Evolutionary conservation across 805 yeast species (phyloP), one percentile per base, ranked within the genome.

Genomic region (Lipomyces mesembrius): DNA sequence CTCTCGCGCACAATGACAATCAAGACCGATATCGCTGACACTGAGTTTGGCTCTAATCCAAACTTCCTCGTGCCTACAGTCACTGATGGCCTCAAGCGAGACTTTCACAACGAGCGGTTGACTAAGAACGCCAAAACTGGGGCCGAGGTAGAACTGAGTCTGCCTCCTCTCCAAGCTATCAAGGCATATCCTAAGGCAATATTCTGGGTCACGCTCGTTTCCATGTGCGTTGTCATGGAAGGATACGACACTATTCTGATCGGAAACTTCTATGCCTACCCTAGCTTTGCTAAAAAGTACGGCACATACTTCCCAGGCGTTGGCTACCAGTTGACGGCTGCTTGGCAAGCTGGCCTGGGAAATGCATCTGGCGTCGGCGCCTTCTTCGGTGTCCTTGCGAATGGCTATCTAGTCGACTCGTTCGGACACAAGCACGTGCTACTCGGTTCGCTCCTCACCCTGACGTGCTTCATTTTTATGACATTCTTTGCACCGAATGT

Each of bases 181-280:
- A 61, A 22, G 34, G 27, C 22, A n/a, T 81, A 82, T 71, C 84
- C 84, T 14, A 78, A 76, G 64, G 85, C 86, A 17, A 80, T 80
- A 46, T 70, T 79, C 66, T 84, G 86, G 87, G 80, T 85, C 2
- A 65, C 82, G 25, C 73, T 82, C 37, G 74, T 83, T 49, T 80
- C 84, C 2, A 71, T 80, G 7, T 80, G 83, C 43, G 75, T 83
- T 65, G 72, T 83, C 59, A 82, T 83, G 85, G 85, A 82, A 69
- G 86, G 85, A 37, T 83, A 81, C 73, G 86, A 83, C 69, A 74
- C 78, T n/a, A 77, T 76, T 57, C 75, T 83, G 58, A 74, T 83
- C 57, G 72, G 74, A 39, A 76, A 81, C 2, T 80, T 84, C 73
- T 83, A 77, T 74, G 84, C 81, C 20, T 65, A 65, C 46, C 72